Base-by-base conservation (phyloP, 495 filamentous ascomycete species). In the Aspergillus cavernicola region DNA sequence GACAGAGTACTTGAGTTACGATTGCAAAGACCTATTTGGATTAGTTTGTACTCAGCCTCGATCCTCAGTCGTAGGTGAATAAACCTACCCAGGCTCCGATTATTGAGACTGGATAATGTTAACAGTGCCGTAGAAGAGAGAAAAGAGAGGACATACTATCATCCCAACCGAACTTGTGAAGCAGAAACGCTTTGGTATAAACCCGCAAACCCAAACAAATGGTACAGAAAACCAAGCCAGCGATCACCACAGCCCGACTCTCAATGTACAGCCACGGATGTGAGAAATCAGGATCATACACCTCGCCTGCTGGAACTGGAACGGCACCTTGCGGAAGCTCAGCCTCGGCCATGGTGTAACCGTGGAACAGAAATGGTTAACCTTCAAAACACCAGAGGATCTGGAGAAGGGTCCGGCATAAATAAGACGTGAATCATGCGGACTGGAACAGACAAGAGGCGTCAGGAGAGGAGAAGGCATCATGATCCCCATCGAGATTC, bases 141-240 rank as follows among this genome's bases (percentile, higher is more conserved):
- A 12, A 12, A 22, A 49, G 15, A 28, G 28, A 19, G 2, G 2
- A 51, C 60, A 15, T 42, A 68, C 65, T 39, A 41, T 68, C 65
- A 55, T 68, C 63, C 64, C 61, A 66, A 23, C 64, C 57, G 32
- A 66, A 59, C 41, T 52, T 62, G 1, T 26, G 42, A 22, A 66
- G 28, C n/a, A 66, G 15, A 3, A 28, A n/a, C 16, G 41, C 36
- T 22, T 60, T 58, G 0, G 64, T 66, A 32, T 62, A 66, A 8
- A 62, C 22, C 13, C 64, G 58, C 23, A 66, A 41, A 0, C 31
- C 16, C 13, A 64, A n/a, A 38, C 31, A 58, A 5, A 49, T 20
- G 2, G 52, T 58, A 37, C 53, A 61, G 11, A 59, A 28, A 1
- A 28, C 20, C 22, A 67, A n/a, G 0, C 61, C 59, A 13, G 60